Conservation (phyloP, 202 grass and related monocot species). For the Zoysia matrella region DNA sequence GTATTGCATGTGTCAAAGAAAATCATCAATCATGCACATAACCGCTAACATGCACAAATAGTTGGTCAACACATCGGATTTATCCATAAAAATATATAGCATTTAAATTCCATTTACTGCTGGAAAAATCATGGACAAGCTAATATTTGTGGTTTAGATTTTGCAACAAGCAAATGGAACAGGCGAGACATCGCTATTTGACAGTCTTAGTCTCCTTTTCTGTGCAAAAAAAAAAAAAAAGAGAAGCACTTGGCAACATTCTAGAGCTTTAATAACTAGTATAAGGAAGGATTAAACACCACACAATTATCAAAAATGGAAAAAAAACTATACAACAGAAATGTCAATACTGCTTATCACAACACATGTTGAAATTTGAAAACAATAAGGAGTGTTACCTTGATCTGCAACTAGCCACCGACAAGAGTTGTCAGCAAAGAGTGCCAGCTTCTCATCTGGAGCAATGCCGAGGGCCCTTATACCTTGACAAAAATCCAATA, state of each 20-base stretch:
- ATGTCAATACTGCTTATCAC: constrained; percentile 11
- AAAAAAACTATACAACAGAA: background rate
- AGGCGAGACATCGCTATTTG: constrained; percentile 1
- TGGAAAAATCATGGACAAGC: constrained; percentile 4
- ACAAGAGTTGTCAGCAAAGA: constrained; percentile 95
- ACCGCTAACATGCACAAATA: constrained; percentile 8
- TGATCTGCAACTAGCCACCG: constrained; percentile 94
- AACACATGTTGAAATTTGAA: constrained; percentile 10
- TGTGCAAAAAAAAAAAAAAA: background rate
- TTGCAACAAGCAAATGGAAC: background rate
- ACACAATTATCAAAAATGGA: background rate
- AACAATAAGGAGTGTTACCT: constrained; percentile 49
- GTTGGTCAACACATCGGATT: constrained; percentile 15
- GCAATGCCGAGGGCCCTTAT: constrained; percentile 64
- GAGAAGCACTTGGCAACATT: background rate
- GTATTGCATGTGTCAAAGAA: constrained; percentile 24
- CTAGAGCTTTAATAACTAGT: background rate
- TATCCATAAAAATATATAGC: background rate
- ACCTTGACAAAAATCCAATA: constrained; percentile 92
- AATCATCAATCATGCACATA: constrained; percentile 24
- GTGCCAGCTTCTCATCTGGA: constrained; percentile 82
- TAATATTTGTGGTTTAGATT: constrained; percentile 14
- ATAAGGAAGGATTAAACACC: background rate
- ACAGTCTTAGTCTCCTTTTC: background rate
- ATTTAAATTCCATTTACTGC: background rate